phyloP scores from a whole-genome alignment of 2,329 filamentous ascomycete genomes.

The Ophiocordyceps camponoti-leonardi region DNA sequence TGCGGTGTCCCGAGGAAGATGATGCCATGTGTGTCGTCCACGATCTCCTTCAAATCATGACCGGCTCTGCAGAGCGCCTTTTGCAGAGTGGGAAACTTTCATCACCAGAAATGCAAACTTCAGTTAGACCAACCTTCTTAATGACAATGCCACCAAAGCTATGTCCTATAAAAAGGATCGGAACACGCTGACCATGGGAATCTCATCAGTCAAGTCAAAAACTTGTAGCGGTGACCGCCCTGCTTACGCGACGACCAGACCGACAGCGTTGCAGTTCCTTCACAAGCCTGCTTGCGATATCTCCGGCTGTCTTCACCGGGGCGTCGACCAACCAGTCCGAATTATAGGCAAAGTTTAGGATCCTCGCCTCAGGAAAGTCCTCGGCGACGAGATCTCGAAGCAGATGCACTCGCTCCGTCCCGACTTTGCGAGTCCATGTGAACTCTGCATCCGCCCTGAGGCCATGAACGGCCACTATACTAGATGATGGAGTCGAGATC shows the following conservation, averaged over 20 bases:
- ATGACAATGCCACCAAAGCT: conserved; percentile 9
- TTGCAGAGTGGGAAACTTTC: background rate
- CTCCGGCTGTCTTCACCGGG: conserved; percentile 4
- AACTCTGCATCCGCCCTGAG: conserved; percentile 5
- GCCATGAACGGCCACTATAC: conserved; percentile 7
- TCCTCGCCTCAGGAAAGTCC: conserved; percentile 6
- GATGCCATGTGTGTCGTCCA: conserved; percentile 4
- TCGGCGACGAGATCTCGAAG: conserved; percentile 4
- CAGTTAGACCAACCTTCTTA: conserved; percentile 3
- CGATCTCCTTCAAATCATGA: conserved; percentile 1
- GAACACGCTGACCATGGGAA: conserved; percentile 2
- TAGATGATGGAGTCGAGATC: background rate
- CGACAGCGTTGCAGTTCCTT: conserved; percentile 1
- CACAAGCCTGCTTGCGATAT: conserved; percentile 5
- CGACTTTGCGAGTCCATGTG: conserved; percentile 4
- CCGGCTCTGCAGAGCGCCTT: conserved; percentile 1
- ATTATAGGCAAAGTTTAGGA: conserved; percentile 7
- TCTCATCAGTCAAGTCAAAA: background rate
- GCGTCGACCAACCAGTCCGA: conserved; percentile 7
- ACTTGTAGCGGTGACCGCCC: background rate
- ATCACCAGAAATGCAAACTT: background rate
- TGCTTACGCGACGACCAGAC: background rate
- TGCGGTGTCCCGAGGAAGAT: conserved; percentile 7
- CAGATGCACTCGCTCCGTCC: conserved; percentile 1
- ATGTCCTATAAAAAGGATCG: conserved; percentile 7